phyloP scores from a whole-genome alignment of 1,284 basidiomycete genomes.

The Ganoderma lucidum region DNA sequence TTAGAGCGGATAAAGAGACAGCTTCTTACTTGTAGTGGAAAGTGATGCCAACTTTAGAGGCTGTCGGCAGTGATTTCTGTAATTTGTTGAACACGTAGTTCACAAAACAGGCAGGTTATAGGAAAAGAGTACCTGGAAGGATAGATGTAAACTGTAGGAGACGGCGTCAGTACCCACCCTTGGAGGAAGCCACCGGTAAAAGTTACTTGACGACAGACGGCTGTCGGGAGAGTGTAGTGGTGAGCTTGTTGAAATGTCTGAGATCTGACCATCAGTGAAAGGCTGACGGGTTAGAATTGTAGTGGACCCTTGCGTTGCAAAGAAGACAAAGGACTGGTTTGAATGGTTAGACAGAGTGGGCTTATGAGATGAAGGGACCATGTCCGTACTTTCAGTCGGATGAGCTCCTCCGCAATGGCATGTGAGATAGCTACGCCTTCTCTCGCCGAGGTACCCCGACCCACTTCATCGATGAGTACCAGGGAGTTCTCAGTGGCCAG shows the following conservation, averaged over 20 bases:
- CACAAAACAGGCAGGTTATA: background rate
- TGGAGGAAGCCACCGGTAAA: background rate
- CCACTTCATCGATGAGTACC: constrained; percentile 91
- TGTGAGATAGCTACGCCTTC: constrained; percentile 93
- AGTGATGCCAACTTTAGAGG: constrained; percentile 67
- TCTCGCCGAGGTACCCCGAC: constrained; percentile 85
- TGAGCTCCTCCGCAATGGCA: constrained; percentile 90
- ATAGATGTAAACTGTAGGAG: constrained; percentile 74
- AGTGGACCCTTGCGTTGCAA: constrained; percentile 73
- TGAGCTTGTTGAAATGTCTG: constrained; percentile 79
- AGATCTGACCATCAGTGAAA: background rate
- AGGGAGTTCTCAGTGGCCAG: constrained; percentile 79
- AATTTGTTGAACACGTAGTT: background rate
- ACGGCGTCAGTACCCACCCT: background rate
- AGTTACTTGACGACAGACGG: constrained; percentile 78
- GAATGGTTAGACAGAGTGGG: background rate
- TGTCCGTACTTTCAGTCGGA: constrained; percentile 69
- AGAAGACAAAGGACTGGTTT: constrained; percentile 84
- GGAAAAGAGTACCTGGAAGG: constrained; percentile 57
- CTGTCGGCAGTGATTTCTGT: constrained; percentile 61
- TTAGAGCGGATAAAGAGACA: background rate
- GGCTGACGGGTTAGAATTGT: background rate
- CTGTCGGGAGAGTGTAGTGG: constrained; percentile 73
- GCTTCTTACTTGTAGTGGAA: constrained; percentile 79
- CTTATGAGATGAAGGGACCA: background rate